Base-by-base conservation (phyloP, 441 rosid species). In the Raphanus hybrid region DNA sequence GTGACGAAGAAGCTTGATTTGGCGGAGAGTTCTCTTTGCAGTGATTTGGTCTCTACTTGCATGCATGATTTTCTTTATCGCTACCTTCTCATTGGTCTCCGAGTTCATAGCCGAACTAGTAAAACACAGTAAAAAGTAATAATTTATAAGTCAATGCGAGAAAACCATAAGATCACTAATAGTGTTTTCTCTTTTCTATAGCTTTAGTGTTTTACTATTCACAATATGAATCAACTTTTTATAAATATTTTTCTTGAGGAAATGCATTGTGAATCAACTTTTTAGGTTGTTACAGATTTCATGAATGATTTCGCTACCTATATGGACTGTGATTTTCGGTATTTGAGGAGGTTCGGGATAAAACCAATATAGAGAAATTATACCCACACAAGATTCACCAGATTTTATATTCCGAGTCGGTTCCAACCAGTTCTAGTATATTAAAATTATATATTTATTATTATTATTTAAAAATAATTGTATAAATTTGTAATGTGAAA, bases 1-100 rank as follows among this genome's bases (percentile, higher is more conserved):
- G 81, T 92, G 97, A 14, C 97, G 91, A 79, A 94, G 97, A 70
- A 92, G 81, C 89, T 90, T 91, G 90, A 92, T 92, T 89, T 92
- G 97, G 0, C 97, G 96, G 41, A 94, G 97, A 12, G 97, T 90
- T 84, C 94, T 89, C 87, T 92, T 94, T 8, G 96, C 97, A 23
- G 87, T 93, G 23, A 92, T 84, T 60, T 71, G 84, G 84, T 94
- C 87, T 45, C 88, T 92, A 66, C 91, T 89, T 4, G 92, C 92
- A 83, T 89, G 85, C 10, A 86, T 82, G 34, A 92, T 89, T 87
- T 94, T 94, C 92, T 92, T 94, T 63, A 94, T 72, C 0, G 97
- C 97, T 35, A 92, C 94, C 4, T 79, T 82, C 79, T 92, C 98
- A 15, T 79, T 87, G 3, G 91, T 94, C 82, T 94, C 96, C 2